phyloP scores from a whole-genome alignment of 1,284 basidiomycete species.

The Ustilago cynodontis region DNA sequence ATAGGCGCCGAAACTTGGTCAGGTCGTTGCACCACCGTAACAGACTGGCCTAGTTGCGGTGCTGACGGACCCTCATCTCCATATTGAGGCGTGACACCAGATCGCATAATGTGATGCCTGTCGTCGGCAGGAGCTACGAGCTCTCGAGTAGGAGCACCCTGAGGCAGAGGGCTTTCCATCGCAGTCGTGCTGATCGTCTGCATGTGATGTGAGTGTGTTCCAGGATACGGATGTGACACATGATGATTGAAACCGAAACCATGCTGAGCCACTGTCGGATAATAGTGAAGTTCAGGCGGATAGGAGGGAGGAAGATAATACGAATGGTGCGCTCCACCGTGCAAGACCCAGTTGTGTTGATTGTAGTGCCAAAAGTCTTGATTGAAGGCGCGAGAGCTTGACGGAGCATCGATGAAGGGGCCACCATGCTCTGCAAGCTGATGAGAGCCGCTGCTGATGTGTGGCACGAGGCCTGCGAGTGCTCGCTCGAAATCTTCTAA shows the following conservation, averaged over 20 bases:
- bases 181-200: background rate
- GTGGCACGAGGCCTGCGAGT: background rate
- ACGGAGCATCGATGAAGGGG: background rate
- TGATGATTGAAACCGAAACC: background rate
- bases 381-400: background rate
- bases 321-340: background rate
- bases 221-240: background rate
- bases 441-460: background rate
- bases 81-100: background rate
- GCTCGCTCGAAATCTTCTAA: background rate
- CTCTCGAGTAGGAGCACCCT: too few relatives aligned
- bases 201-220: background rate
- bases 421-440: background rate
- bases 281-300: conserved; percentile 4
- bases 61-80: background rate
- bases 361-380: background rate
- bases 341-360: background rate
- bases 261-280: background rate
- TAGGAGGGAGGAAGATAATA: background rate
- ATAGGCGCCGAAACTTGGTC: too few relatives aligned
- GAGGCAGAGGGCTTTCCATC: too few relatives aligned
- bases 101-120: too few relatives aligned
- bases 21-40: too few relatives aligned
- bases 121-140: too few relatives aligned
- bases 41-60: too few relatives aligned